Base-by-base conservation (phyloP, 352 stramenopile genomes). In the Globisporangium cylindrosporum region DNA sequence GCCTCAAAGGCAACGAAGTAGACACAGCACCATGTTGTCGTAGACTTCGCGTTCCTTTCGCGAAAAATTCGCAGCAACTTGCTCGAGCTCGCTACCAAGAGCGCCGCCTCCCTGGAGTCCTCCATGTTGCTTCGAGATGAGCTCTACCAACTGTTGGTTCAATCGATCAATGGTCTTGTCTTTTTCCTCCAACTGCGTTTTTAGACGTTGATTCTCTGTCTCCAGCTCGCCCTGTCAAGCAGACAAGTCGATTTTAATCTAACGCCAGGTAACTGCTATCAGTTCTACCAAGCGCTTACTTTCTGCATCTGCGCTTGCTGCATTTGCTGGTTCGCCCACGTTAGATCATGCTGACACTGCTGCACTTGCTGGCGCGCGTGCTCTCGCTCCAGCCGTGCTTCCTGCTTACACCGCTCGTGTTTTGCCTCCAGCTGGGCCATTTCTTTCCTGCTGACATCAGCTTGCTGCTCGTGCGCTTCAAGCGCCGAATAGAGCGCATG, bases 401-500 rank as follows among this genome's bases (percentile, higher is more conserved):
- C 63, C 15, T 61, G n/a, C 10, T 66, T 59, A 15, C 55, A 34
- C 20, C 66, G 27, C 10, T 59, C 25, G 49, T 48, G 43, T 14
- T 66, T 70, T 18, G 68, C 73, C 8, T 20, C 57, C 14, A 32
- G 12, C 14, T 68, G 59, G 25, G 20, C 27, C 2, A 14, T 55
- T 20, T 67, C 63, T 20, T 43, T 32, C 22, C 12, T 38, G 24
- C 18, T 38, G 2, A 14, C 24, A 10, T 56, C 4, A 4, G 14
- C 58, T 24, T 68, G 55, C 12, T 60, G 29, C 24, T 62, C 59
- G 0, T 59, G 27, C 7, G 7, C 7, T 2, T 76, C 64, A 0
- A 73, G 68, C 12, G 62, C 20, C 1, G n/a, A 15, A n/a, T 74
- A 82, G 0, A 82, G 57, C 18, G 66, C 20, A 22, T 74, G 63